Conservation (phyloP, 805 yeast genomes). For the Diddensiella santjacobensis region DNA sequence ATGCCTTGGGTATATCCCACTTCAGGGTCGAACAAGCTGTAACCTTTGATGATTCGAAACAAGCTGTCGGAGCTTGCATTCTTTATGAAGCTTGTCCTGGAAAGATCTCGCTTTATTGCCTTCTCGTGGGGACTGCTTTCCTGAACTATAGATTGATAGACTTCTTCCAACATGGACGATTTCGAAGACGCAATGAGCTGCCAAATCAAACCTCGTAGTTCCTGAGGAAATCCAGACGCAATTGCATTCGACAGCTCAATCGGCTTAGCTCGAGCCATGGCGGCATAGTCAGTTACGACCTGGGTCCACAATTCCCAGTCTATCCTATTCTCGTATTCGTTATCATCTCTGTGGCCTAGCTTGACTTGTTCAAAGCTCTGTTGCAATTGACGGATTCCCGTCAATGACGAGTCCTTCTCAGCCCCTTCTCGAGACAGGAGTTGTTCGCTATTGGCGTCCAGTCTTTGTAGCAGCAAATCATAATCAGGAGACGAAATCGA, state of each 20-base stretch:
- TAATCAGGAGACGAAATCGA: constrained; percentile 39
- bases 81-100: constrained; percentile 80
- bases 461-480: constrained; percentile 58
- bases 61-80: constrained; percentile 62
- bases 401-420: constrained; percentile 49
- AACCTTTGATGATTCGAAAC: constrained; percentile 74
- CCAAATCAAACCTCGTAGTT: constrained; percentile 88
- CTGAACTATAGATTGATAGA: constrained; percentile 47
- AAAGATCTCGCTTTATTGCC: constrained; percentile 74
- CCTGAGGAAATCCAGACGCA: constrained; percentile 75
- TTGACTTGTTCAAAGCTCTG: constrained; percentile 31
- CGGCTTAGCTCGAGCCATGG: constrained; percentile 59
- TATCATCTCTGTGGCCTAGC: constrained; percentile 11
- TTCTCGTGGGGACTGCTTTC: constrained; percentile 62
- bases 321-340: constrained; percentile 10
- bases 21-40: constrained; percentile 80
- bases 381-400: constrained; percentile 39
- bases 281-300: constrained; percentile 73
- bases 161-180: constrained; percentile 55
- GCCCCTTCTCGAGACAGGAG: constrained; percentile 47
- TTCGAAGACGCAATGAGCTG: constrained; percentile 81
- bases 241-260: constrained; percentile 57
- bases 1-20: constrained; percentile 98
- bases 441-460: constrained; percentile 51
- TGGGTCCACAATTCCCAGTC: constrained; percentile 73